Percentiles rank a stretch among this genome's conserved stretches.
These are phyloP conservation scores for Syzygium oleosum DNA, from an alignment of 345 rosid species.

Conservation along the genomic window DNA sequence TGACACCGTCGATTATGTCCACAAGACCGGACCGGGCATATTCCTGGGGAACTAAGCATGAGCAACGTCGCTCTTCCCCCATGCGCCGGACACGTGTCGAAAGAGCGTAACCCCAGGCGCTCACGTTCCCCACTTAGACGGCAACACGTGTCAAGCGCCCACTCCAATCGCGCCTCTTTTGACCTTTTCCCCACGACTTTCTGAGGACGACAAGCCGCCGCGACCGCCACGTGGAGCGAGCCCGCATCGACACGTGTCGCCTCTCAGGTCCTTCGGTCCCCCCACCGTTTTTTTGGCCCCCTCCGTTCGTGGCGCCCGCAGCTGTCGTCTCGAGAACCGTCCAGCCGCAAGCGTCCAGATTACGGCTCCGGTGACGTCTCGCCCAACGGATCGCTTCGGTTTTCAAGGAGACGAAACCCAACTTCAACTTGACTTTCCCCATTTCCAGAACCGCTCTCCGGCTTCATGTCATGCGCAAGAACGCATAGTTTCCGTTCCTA, in stretches of 20 bases:
- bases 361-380: not conserved
- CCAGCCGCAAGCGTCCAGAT: not conserved
- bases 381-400: not conserved
- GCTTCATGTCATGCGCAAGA: not conserved
- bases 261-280: not conserved
- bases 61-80: not conserved
- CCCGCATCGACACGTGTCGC: not conserved
- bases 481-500: not conserved
- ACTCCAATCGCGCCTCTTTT: not conserved
- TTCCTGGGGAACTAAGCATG: not conserved
- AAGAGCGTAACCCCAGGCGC: not conserved
- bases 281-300: not conserved
- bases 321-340: not conserved
- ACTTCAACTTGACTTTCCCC: not conserved
- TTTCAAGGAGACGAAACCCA: not conserved
- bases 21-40: not conserved
- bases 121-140: not conserved
- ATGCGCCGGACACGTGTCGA: not conserved
- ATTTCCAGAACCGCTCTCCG: not conserved
- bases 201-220: not conserved
- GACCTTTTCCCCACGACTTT: not conserved
- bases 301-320: not conserved
- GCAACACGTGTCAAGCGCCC: not conserved
- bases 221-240: not conserved
- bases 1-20: not conserved